These are phyloP conservation scores for Dacryopinax primogenitus DNA, from an alignment of 768 basidiomycete species.

Conservation along the genomic window DNA sequence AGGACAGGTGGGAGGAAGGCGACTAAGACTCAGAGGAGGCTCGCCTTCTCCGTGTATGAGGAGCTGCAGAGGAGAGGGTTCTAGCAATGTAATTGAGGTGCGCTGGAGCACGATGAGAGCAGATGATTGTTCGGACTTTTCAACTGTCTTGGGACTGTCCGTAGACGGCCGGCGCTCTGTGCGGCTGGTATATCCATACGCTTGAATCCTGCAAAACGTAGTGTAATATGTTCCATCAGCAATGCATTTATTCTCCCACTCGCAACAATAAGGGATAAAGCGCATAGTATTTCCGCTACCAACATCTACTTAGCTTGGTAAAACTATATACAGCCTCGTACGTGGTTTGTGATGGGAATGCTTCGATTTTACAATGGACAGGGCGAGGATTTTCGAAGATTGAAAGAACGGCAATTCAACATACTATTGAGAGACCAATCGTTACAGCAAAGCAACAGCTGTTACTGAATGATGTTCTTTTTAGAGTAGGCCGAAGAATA, in stretches of 20 bases:
- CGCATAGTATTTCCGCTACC: neutral
- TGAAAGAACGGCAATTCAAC: neutral
- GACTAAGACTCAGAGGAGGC: constrained; percentile 71
- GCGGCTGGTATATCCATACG: neutral
- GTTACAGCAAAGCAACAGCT: neutral
- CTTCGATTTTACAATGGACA: constrained; percentile 6
- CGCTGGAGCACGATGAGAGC: neutral
- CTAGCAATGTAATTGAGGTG: neutral
- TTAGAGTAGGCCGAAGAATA: neutral
- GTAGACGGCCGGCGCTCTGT: neutral
- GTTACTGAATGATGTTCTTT: constrained; percentile 4
- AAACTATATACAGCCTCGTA: constrained; percentile 6
- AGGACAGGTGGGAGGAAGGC: constrained; percentile 83
- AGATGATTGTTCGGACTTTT: no score
- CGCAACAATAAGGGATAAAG: neutral
- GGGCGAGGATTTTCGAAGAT: neutral
- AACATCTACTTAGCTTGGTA: neutral
- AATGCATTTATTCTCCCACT: neutral
- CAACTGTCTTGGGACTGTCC: neutral
- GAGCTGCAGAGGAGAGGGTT: constrained; percentile 33
- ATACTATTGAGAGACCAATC: neutral
- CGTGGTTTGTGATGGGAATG: constrained; percentile 6
- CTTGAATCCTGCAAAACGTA: constrained; percentile 3
- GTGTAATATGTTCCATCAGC: constrained; percentile 5
- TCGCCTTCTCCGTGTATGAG: constrained; percentile 71